These are phyloP conservation scores for Cladobotryum protrusum DNA, from an alignment of 2,329 filamentous ascomycete species.

Conservation along the genomic window DNA sequence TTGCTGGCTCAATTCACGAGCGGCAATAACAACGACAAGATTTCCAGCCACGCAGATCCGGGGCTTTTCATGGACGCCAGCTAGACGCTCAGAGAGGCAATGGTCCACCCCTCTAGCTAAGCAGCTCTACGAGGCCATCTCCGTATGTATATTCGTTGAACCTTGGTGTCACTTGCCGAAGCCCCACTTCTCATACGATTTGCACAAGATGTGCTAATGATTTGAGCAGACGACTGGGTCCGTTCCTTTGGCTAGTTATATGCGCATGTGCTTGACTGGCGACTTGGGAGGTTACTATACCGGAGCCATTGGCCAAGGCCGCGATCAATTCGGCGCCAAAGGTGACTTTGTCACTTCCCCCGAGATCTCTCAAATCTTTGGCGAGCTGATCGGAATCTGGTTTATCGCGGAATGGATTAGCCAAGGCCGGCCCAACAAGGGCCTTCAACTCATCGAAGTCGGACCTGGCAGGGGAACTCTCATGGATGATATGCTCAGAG, in stretches of 20 bases:
- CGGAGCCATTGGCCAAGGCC: conserved; percentile 56
- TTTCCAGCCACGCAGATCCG: conserved; percentile 2
- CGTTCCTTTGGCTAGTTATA: conserved; percentile 85
- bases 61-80: conserved; percentile 21
- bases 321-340: conserved; percentile 85
- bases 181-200: neutral
- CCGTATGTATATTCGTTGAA: conserved; percentile 48
- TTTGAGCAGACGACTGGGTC: conserved; percentile 65
- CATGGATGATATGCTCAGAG: conserved; percentile 93
- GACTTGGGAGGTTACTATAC: conserved; percentile 94
- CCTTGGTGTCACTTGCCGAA: conserved; percentile 32
- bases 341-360: conserved; percentile 97
- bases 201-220: neutral
- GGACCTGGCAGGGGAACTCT: conserved; percentile 90
- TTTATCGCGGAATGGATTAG: conserved; percentile 94
- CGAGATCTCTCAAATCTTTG: conserved; percentile 96
- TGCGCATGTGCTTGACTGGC: conserved; percentile 96
- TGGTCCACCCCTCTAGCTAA: conserved; percentile 94
- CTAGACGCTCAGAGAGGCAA: conserved; percentile 41
- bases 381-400: conserved; percentile 91
- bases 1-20: neutral
- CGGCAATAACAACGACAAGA: neutral
- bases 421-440: conserved; percentile 66
- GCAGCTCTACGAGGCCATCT: conserved; percentile 78
- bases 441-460: conserved; percentile 86